Evolutionary conservation across 2,329 filamentous ascomycete species (phyloP).

Genomic region (Colletotrichum spaethianum): DNA sequence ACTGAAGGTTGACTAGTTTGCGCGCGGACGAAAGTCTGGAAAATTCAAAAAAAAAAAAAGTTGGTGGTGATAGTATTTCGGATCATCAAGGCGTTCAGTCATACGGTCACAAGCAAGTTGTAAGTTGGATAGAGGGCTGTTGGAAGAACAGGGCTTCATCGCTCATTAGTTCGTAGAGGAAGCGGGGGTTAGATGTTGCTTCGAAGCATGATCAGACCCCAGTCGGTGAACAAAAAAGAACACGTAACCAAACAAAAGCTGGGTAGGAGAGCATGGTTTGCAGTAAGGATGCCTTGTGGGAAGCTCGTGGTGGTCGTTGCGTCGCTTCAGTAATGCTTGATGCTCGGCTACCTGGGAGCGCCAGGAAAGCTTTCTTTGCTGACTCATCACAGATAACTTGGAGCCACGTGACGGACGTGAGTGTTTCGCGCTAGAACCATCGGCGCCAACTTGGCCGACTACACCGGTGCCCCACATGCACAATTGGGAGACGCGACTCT

Average conservation of each 20-base stretch:
- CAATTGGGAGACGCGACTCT: conserved; percentile 23
- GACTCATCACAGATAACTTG: neutral
- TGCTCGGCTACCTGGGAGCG: too few relatives aligned
- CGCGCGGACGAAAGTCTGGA: too few relatives aligned
- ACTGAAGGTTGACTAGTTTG: too few relatives aligned
- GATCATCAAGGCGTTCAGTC: neutral
- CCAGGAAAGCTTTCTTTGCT: neutral
- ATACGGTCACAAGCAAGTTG: neutral
- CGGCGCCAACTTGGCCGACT: neutral
- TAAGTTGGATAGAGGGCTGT: neutral
- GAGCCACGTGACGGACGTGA: conserved; percentile 20
- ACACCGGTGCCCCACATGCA: conserved; percentile 5
- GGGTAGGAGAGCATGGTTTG: neutral
- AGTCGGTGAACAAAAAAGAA: neutral
- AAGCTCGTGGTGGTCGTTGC: neutral
- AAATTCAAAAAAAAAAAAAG: neutral
- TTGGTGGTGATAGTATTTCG: neutral
- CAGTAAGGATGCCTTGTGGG: neutral
- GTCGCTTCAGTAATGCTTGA: neutral
- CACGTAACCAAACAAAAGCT: neutral
- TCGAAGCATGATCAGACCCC: neutral
- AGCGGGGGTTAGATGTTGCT: neutral
- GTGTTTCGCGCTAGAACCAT: conserved; percentile 21
- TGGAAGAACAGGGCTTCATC: neutral
- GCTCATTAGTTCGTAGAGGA: neutral